Evolutionary conservation across 495 filamentous ascomycete genomes (phyloP).

Genomic region (Aspergillus egyptiacus): DNA sequence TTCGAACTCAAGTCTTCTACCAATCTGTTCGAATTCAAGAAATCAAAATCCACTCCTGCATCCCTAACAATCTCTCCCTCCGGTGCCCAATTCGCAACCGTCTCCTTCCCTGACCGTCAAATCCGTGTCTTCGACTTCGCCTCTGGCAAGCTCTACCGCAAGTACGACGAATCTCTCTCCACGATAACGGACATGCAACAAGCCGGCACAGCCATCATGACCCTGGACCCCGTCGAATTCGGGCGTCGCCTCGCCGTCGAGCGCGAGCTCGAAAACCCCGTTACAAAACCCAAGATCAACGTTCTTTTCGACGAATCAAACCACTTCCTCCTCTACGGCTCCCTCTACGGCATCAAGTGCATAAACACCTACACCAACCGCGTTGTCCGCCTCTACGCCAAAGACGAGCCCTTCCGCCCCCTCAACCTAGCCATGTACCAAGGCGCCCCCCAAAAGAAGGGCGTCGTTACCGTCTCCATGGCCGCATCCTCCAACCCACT

Average conservation of each 20-base stretch:
- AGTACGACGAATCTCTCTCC: slow-evolving; percentile 86
- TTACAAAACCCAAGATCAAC: slow-evolving; percentile 66
- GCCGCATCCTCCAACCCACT: slow-evolving; percentile 90
- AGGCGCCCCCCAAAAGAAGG: slow-evolving; percentile 87
- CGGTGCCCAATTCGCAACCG: slow-evolving; percentile 76
- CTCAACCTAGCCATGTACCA: slow-evolving; percentile 88
- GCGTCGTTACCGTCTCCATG: slow-evolving; percentile 93
- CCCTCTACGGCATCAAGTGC: slow-evolving; percentile 83
- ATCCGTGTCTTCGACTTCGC: slow-evolving; percentile 90
- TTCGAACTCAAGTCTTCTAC: slow-evolving; percentile 90
- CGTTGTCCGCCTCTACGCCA: slow-evolving; percentile 79
- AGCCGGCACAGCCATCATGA: slow-evolving; percentile 71
- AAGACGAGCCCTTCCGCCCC: slow-evolving; percentile 80
- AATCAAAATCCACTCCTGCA: slow-evolving; percentile 77
- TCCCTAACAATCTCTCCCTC: slow-evolving; percentile 84
- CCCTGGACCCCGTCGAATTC: slow-evolving; percentile 85
- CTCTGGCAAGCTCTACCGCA: slow-evolving; percentile 78
- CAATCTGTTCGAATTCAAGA: slow-evolving; percentile 94
- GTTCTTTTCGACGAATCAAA: slow-evolving; percentile 94
- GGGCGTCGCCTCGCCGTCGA: slow-evolving; percentile 84
- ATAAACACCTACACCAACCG: slow-evolving; percentile 92
- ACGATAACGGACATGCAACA: slow-evolving; percentile 92
- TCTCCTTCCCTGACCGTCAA: slow-evolving; percentile 90
- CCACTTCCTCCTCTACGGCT: slow-evolving; percentile 91
- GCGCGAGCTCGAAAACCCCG: slow-evolving; percentile 68